These are phyloP conservation scores for Cucumis hystrix DNA, from an alignment of 306 rosid genomes.

Conservation along the genomic window DNA sequence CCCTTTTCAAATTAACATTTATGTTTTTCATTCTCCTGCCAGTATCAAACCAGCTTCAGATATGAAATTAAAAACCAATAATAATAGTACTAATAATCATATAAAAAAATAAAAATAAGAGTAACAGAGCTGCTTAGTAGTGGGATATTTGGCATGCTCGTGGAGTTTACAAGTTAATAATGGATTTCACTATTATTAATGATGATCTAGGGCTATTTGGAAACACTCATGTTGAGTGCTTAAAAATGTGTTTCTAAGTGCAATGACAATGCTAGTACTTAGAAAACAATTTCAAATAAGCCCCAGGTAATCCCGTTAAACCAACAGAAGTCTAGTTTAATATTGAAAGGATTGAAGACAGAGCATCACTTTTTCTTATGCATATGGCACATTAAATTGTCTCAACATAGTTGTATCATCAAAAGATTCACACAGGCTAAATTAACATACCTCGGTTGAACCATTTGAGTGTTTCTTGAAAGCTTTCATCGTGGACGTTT, in stretches of 20 bases:
- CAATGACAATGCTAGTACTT: no score
- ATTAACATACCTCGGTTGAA: constrained; percentile 51
- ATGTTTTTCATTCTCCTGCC: not conserved
- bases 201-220: not conserved
- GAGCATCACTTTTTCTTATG: not conserved
- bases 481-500: constrained; percentile 25
- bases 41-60: not conserved
- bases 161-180: not conserved
- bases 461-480: constrained; percentile 38
- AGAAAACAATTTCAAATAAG: no score
- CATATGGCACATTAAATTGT: not conserved
- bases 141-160: not conserved
- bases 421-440: not conserved
- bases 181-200: not conserved
- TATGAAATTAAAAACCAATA: not conserved
- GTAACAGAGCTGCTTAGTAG: not conserved
- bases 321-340: not conserved
- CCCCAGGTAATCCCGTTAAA: not conserved
- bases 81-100: no score
- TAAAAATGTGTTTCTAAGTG: no score
- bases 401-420: not conserved
- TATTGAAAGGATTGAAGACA: not conserved
- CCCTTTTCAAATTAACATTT: not conserved
- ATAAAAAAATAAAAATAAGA: no score
- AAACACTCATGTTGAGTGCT: no score